Evolutionary conservation across 2,329 filamentous ascomycete genomes (phyloP), one percentile per base, ranked within the genome.

Genomic region (Alternaria sp.): DNA sequence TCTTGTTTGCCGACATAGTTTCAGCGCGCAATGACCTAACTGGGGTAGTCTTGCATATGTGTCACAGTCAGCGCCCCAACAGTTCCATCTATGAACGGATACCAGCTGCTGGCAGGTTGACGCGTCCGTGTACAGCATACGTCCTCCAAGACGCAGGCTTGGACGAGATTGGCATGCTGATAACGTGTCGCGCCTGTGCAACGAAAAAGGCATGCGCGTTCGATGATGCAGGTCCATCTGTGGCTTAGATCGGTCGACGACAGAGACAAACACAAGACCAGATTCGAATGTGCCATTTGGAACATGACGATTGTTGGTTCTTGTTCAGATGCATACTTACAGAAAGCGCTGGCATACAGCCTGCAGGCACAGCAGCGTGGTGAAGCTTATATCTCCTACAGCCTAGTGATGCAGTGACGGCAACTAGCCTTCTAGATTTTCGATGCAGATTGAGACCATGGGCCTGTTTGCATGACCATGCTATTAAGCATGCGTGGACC

Each of bases 11-110:
- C 52, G 39, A 56, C 46, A 58, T 51, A 54, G 24, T 33, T 29
- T 55, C 42, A 56, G 57, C 56, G 57, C 45, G 51, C 55, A 62
- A 63, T 56, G 29, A 41, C 48, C 42, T 56, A 48, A 56, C 62
- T 50, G 52, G 52, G 56, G 46, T 58, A 62, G 63, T 62, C 57
- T 48, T 65, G 65, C 65, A 58, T 59, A 41, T 62, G 70, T 72
- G 63, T 50, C 54, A 74, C 72, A 49, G 58, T 40, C 41, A 61
- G 61, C 54, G 55, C 54, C 67, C 62, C 72, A 75, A 74, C 70
- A 73, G 69, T 74, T 63, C 60, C 65, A 74, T 69, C 56, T 62
- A 65, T 48, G 55, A 54, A 56, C 62, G 56, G 61, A 54, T 65
- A 61, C 60, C 53, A 56, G 58, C 57, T 59, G 60, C 56, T 71